Evolutionary conservation across 176 grass and related monocot species (phyloP).

Genomic region (Triticum urartu): DNA sequence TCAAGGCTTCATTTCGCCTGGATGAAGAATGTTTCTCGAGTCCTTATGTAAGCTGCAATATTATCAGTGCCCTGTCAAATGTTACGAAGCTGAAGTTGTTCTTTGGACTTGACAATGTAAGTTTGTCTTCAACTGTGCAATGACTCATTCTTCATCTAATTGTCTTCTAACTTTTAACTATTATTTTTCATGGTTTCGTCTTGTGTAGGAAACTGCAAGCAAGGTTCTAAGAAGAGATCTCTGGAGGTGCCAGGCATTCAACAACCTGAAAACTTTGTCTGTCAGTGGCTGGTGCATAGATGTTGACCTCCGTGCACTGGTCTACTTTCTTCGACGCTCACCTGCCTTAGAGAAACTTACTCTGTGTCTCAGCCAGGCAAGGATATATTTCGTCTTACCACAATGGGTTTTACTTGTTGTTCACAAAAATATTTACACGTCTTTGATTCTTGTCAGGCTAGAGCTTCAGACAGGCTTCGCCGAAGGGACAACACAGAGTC

Average conservation of each 20-base stretch:
- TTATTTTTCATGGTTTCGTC: neutral
- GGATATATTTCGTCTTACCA: neutral
- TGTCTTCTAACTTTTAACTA: neutral
- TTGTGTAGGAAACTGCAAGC: neutral
- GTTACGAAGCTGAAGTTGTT: neutral
- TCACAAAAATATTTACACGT: neutral
- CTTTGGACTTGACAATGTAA: neutral
- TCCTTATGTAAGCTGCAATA: neutral
- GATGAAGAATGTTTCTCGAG: neutral
- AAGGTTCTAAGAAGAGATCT: neutral
- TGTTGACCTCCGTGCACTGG: neutral
- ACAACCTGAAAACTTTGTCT: neutral
- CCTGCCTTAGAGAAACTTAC: neutral
- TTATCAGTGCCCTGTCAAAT: constrained; percentile 7
- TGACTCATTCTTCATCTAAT: neutral
- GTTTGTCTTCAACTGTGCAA: neutral
- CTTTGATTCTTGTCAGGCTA: neutral
- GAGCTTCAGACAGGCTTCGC: neutral
- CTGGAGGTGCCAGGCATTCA: neutral
- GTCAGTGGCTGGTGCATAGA: neutral
- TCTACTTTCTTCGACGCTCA: neutral
- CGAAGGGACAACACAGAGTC: neutral
- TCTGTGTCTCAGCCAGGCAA: neutral
- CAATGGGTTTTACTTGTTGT: neutral
- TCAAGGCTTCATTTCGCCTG: neutral